Base-by-base conservation (phyloP, 2,329 filamentous ascomycete genomes). In the Phoma sp. region DNA sequence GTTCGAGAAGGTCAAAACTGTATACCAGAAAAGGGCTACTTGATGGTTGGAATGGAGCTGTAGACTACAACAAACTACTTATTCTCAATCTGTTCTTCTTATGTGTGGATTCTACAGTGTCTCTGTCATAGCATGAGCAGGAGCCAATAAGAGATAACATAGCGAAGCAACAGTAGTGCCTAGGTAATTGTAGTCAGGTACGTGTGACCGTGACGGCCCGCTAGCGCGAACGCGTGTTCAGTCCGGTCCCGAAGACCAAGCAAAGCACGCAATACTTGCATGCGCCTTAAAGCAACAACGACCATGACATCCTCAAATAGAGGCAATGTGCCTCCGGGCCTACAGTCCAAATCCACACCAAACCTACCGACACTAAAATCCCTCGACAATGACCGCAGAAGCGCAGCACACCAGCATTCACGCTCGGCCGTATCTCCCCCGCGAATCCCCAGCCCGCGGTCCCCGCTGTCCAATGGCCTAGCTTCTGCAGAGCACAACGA, bases 281-380 rank as follows among this genome's bases (percentile, higher is more conserved):
- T 61, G 45, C 46, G 49, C 47, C 52, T 48, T 57, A 39, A 38
- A 32, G 42, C 27, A n/a, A 51, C 46, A 44, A 66, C 65, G 53
- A 62, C 65, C 78, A 75, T 78, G 52, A 24, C 18, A 1, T 38
- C 46, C 13, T 32, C 52, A 29, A 46, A 33, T 13, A 24, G 77
- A 38, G 64, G 56, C n/a, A 58, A 63, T 4, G 62, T 75, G 2
- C 76, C 75, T 23, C 43, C 66, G n/a, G 75, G 73, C 23, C 69
- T 78, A 50, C 77, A 78, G 49, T 80, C 78, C 30, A 76, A 76
- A 51, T 80, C 78, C 0, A 80, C 78, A 2, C 79, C 79, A 4
- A 79, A 80, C 50, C 67, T 80, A 2, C 74, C 78, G 1, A 79
- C 77, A 0, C 59, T 78, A n/a, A 64, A 60, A 43, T 71, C 74